Percentiles rank a stretch among this genome's conserved stretches.
Conservation (phyloP, 75 land plant genomes). For the Picea sitchensis region DNA sequence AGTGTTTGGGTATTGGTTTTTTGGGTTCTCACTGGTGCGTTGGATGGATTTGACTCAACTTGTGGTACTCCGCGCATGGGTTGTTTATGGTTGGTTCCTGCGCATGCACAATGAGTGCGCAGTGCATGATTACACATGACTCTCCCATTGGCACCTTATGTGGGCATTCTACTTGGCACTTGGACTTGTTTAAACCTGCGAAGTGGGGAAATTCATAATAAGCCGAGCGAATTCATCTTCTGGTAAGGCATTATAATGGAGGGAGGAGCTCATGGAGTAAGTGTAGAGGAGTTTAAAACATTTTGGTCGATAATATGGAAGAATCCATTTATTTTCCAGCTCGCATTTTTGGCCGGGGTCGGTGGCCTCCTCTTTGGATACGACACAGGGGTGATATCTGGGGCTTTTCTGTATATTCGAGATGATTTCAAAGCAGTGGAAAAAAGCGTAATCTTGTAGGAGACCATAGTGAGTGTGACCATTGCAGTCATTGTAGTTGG, state of each 20-base stretch:
- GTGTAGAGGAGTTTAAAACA: slow-evolving; percentile 23
- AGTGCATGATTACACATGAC: too few species aligned
- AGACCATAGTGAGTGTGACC: slow-evolving; percentile 84
- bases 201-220: too few species aligned
- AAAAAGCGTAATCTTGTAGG: slow-evolving; percentile 58
- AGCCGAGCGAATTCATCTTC: too few species aligned
- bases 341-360: neutral
- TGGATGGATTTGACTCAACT: too few species aligned
- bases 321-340: neutral
- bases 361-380: neutral
- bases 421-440: slow-evolving; percentile 65
- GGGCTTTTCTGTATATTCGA: slow-evolving; percentile 65
- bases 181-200: too few species aligned
- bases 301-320: slow-evolving; percentile 27
- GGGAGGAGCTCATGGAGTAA: slow-evolving; percentile 16
- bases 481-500: slow-evolving; percentile 84
- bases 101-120: too few species aligned
- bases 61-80: too few species aligned
- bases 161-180: too few species aligned
- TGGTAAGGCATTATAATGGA: slow-evolving; percentile 10
- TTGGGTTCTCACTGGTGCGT: too few species aligned
- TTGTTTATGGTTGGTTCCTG: too few species aligned
- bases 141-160: too few species aligned
- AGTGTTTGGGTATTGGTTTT: too few species aligned
- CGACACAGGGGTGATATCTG: slow-evolving; percentile 62